Percentiles rank a stretch among this genome's conserved stretches.
These are phyloP conservation scores for Hypericum perforatum DNA, from an alignment of 345 rosid genomes.

Conservation along the genomic window DNA sequence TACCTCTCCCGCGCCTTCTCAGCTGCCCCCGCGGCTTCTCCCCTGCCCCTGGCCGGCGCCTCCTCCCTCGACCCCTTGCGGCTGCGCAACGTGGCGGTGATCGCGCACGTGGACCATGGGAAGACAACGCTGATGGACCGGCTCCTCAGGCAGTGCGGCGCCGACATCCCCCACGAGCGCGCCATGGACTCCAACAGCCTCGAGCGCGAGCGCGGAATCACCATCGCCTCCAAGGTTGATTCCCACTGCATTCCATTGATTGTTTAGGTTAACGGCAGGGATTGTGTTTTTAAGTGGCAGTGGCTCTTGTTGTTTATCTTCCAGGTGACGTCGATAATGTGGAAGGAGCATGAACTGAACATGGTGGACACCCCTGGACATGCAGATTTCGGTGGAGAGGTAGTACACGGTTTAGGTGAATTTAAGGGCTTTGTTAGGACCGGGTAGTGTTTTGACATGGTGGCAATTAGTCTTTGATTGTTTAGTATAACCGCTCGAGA, in stretches of 20 bases:
- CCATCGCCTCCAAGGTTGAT: slow-evolving; percentile 79
- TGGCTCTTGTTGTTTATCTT: not conserved
- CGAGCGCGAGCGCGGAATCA: slow-evolving; percentile 95
- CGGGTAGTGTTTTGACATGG: too few species aligned
- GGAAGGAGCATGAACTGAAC: slow-evolving; percentile 89
- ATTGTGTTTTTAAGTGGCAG: too few species aligned
- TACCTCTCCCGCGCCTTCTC: slow-evolving; percentile 32
- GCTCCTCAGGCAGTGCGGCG: slow-evolving; percentile 93
- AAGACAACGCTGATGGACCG: slow-evolving; percentile 98
- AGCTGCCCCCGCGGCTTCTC: slow-evolving; percentile 23
- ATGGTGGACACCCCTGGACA: slow-evolving; percentile 99
- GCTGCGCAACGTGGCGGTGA: slow-evolving; percentile 84
- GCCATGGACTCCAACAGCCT: slow-evolving; percentile 98
- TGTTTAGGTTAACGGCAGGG: not conserved
- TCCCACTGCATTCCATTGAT: not conserved
- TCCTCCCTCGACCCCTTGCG: slow-evolving; percentile 57
- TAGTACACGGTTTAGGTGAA: slow-evolving; percentile 6
- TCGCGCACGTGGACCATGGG: slow-evolving; percentile 97
- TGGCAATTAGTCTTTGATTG: too few species aligned
- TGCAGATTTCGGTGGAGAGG: slow-evolving; percentile 99
- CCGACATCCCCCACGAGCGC: slow-evolving; percentile 92
- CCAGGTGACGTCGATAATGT: slow-evolving; percentile 80
- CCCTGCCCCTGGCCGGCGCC: slow-evolving; percentile 8
- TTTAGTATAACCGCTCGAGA: too few species aligned
- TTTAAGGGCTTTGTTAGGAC: too few species aligned